Evolutionary conservation across 2,329 filamentous ascomycete species (phyloP), one percentile per base, ranked within the genome.

Genomic region (Arachnopeziza araneosa): DNA sequence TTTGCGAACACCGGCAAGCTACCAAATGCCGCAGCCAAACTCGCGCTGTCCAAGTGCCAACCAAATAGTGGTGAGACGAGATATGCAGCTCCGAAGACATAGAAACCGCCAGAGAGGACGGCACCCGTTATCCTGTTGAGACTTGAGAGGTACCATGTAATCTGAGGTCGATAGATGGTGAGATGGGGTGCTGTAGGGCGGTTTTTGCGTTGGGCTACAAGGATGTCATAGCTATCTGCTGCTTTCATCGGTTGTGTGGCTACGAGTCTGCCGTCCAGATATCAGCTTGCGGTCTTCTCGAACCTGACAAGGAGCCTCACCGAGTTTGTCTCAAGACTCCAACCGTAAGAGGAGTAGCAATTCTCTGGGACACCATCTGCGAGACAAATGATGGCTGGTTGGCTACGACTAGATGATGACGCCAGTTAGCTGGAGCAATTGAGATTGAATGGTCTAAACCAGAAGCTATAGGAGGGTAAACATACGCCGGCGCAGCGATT

Each of bases 141-240:
- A 50, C 68, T 75, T 59, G 83, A 86, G 58, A 77, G 75, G 69
- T 83, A 81, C 87, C 85, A 89, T 68, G 87, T 87, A 68, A 90
- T 83, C 75, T 90, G 87, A 8, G 86, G 85, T 60, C 77, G 75
- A 80, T 90, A 90, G 80, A 91, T 90, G 70, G 74, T 66, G 63
- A 91, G 80, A 73, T 91, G 88, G 55, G 88, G 88, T 55, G 87
- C 78, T 69, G 88, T 79, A 64, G 88, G 88, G 62, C 88, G 87
- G 68, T 80, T 75, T 63, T 85, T 79, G 67, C 88, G 87, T 75
- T 91, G 88, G 66, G 83, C 80, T 63, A 80, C 81, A 72, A 91
- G 86, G 75, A 90, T 86, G 63, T 79, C 67, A 69, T 78, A 68
- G 64, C 73, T 77, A 60, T 79, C 72, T 52, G 70, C 63, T 52